Percentiles rank a stretch among this genome's conserved stretches.
Evolutionary conservation across 495 filamentous ascomycete species (phyloP).

Genomic region (Hypoxylon lienhwacheense): DNA sequence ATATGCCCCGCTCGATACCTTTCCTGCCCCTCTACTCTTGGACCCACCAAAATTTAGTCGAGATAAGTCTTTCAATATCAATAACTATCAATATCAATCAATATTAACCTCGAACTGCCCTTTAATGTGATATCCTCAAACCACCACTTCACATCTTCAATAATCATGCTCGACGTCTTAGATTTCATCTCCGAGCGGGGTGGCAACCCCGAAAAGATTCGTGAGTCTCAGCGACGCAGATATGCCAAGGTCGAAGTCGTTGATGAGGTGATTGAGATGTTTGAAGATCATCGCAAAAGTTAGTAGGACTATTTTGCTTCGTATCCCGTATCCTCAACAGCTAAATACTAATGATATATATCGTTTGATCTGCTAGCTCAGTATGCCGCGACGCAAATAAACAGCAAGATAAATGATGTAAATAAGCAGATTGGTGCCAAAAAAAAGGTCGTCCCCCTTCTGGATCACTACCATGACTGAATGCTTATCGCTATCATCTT

Average conservation of each 20-base stretch:
- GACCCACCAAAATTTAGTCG: conserved; percentile 35
- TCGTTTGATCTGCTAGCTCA: conserved; percentile 55
- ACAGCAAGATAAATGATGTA: conserved; percentile 78
- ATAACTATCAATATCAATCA: conserved; percentile 5
- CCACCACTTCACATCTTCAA: neutral
- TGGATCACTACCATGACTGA: conserved; percentile 14
- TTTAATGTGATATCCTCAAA: neutral
- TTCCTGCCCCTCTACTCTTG: conserved; percentile 24
- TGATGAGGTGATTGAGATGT: conserved; percentile 86
- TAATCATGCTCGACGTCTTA: conserved; percentile 72
- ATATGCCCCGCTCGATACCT: conserved; percentile 12
- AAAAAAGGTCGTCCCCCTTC: conserved; percentile 71
- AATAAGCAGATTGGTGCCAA: conserved; percentile 89
- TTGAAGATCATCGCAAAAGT: conserved; percentile 84
- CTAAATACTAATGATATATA: neutral
- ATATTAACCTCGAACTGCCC: neutral
- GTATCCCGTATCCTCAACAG: neutral
- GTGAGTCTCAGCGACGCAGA: conserved; percentile 82
- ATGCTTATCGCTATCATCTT: conserved; percentile 2
- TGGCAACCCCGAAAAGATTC: conserved; percentile 84
- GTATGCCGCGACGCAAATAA: conserved; percentile 78
- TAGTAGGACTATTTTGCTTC: no score
- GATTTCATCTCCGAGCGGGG: conserved; percentile 86
- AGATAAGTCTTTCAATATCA: conserved; percentile 3
- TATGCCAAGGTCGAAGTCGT: conserved; percentile 78